Percentiles rank a stretch among this genome's conserved stretches.
Conservation (phyloP, 805 yeast genomes). For the Candida suzukii region DNA sequence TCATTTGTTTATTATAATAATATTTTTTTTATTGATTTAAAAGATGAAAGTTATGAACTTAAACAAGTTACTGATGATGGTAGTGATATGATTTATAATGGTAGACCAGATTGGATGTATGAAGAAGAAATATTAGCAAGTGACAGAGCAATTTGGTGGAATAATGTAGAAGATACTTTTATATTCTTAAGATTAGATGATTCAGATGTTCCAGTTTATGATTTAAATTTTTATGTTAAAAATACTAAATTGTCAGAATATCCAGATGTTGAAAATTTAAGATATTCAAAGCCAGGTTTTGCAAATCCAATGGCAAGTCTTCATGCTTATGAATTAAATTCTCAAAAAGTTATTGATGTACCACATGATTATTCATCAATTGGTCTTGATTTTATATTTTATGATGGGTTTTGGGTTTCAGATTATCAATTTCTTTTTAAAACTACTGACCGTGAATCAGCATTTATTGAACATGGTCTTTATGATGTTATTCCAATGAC, state of each 20-base stretch:
- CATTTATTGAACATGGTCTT: slow-evolving; percentile 41
- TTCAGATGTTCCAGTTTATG: slow-evolving; percentile 45
- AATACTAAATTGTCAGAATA: slow-evolving; percentile 24
- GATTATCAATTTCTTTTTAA: slow-evolving; percentile 44
- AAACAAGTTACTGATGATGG: slow-evolving; percentile 47
- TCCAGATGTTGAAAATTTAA: slow-evolving; percentile 39
- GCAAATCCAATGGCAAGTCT: slow-evolving; percentile 50
- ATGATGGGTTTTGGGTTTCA: slow-evolving; percentile 57
- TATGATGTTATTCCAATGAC: slow-evolving; percentile 26
- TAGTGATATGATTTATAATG: slow-evolving; percentile 45
- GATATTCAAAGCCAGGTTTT: slow-evolving; percentile 72
- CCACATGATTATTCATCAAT: slow-evolving; percentile 23
- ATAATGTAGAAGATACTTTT: slow-evolving; percentile 51
- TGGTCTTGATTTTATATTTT: slow-evolving; percentile 46
- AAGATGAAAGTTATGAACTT: slow-evolving; percentile 4
- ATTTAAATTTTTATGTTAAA: slow-evolving; percentile 43
- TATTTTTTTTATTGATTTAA: slow-evolving; percentile 29
- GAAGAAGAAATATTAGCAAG: slow-evolving; percentile 67
- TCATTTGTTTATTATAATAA: slow-evolving; percentile 53
- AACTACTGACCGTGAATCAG: slow-evolving; percentile 58
- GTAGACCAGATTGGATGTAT: slow-evolving; percentile 78
- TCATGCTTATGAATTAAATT: slow-evolving; percentile 32
- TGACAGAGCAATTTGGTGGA: slow-evolving; percentile 68
- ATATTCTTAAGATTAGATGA: slow-evolving; percentile 55
- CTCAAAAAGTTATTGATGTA: no score